Conservation (phyloP, 768 basidiomycete genomes). For the Psilocybe cyanescens region DNA sequence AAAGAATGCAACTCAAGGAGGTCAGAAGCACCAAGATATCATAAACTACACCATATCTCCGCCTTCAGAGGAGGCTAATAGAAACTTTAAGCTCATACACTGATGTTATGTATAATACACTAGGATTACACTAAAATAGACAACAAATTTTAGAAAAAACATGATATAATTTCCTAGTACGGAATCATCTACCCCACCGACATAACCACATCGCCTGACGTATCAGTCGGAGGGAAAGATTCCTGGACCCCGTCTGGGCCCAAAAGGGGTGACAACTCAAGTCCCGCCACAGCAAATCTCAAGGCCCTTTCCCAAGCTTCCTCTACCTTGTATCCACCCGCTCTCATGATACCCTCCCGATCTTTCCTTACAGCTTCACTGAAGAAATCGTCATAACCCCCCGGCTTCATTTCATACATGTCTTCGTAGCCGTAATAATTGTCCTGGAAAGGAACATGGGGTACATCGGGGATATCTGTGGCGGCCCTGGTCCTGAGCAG, state of each 20-base stretch:
- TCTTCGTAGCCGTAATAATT: conserved; percentile 79
- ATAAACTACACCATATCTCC: conserved; percentile 16
- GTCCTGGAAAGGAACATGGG: conserved; percentile 80
- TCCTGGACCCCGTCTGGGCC: conserved; percentile 27
- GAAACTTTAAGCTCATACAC: neutral
- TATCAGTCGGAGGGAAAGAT: conserved; percentile 23
- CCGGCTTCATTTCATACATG: conserved; percentile 54
- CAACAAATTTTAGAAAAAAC: conserved; percentile 7
- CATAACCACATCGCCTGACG: conserved; percentile 51
- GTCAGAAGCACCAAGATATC: conserved; percentile 53
- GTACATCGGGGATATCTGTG: conserved; percentile 74
- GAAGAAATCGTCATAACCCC: conserved; percentile 69
- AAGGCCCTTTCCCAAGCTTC: conserved; percentile 89
- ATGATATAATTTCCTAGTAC: conserved; percentile 12
- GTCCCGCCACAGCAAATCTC: conserved; percentile 69
- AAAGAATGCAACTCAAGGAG: conserved; percentile 52
- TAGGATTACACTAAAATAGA: conserved; percentile 10
- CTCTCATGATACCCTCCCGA: conserved; percentile 78
- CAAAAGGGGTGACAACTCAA: conserved; percentile 62
- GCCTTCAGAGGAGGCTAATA: neutral
- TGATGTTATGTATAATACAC: conserved; percentile 6
- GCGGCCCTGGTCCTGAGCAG: conserved; percentile 66
- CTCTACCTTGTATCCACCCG: conserved; percentile 80
- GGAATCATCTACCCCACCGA: conserved; percentile 31
- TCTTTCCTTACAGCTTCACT: conserved; percentile 81